Conservation (phyloP, 140 eudicot species). For the Flaveria floridana region DNA sequence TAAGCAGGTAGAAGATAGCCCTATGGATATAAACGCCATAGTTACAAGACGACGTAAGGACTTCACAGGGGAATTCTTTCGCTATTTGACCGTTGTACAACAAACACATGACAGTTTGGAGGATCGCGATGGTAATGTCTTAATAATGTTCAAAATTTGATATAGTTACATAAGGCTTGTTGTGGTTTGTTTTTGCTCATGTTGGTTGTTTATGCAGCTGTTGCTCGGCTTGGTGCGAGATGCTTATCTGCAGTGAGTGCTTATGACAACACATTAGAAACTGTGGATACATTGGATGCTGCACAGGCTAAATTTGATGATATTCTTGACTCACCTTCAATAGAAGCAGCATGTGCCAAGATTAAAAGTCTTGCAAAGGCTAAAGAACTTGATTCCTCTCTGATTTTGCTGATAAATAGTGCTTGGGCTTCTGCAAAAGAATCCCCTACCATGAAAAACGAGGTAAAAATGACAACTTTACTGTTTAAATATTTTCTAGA, state of each 20-base stretch:
- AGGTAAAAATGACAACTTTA: constrained; percentile 44
- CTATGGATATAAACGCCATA: constrained; percentile 73
- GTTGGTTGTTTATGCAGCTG: constrained; percentile 49
- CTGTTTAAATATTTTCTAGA: background rate
- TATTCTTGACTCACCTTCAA: constrained; percentile 74
- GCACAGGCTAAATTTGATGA: constrained; percentile 93
- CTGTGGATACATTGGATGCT: constrained; percentile 69
- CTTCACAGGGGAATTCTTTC: constrained; percentile 78
- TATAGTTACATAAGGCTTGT: background rate
- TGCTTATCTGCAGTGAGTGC: constrained; percentile 97
- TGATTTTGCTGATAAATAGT: constrained; percentile 72
- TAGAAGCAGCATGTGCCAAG: constrained; percentile 88
- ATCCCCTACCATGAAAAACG: constrained; percentile 83
- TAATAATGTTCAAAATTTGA: background rate
- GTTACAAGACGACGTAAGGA: constrained; percentile 83
- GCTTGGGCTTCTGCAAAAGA: constrained; percentile 98
- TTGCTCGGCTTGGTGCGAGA: constrained; percentile 93
- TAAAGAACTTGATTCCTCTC: constrained; percentile 90
- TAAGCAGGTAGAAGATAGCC: constrained; percentile 75
- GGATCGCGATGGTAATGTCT: constrained; percentile 76
- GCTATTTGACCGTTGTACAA: constrained; percentile 64
- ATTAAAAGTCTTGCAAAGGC: constrained; percentile 87
- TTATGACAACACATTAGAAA: constrained; percentile 80
- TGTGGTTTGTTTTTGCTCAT: constrained; percentile 10
- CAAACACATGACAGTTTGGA: constrained; percentile 80